Conservation (phyloP, 805 yeast species). For the Candida orba region DNA sequence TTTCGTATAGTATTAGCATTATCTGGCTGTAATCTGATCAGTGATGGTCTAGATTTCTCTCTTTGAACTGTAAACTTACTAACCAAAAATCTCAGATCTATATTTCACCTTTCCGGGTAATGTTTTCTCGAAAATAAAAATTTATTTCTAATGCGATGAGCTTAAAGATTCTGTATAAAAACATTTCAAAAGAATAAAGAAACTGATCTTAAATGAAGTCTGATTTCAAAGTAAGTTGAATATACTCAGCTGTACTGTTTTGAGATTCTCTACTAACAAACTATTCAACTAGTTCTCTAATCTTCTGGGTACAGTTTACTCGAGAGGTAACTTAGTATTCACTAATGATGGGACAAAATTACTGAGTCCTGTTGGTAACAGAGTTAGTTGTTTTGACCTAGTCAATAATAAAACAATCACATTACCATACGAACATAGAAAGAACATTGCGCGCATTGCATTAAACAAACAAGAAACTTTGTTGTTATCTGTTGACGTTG, state of each 20-base stretch:
- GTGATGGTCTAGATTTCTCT: too few relatives aligned
- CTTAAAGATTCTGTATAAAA: slow-evolving; percentile 1
- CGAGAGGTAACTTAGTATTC: slow-evolving; percentile 84
- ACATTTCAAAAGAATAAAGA: neutral
- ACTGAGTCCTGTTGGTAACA: slow-evolving; percentile 89
- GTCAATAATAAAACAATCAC: slow-evolving; percentile 81
- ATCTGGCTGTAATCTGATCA: too few relatives aligned
- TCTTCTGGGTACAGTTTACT: slow-evolving; percentile 87
- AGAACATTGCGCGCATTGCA: slow-evolving; percentile 72
- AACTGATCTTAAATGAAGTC: slow-evolving; percentile 52
- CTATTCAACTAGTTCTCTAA: slow-evolving; percentile 53
- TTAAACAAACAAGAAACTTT: slow-evolving; percentile 77
- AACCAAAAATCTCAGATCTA: too few relatives aligned
- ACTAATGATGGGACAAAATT: slow-evolving; percentile 80
- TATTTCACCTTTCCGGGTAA: slow-evolving; percentile 5
- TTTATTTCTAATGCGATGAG: slow-evolving; percentile 16
- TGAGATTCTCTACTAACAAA: neutral
- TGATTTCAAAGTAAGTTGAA: slow-evolving; percentile 43
- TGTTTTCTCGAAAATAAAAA: neutral
- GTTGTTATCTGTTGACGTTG: slow-evolving; percentile 76
- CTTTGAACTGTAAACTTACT: too few relatives aligned
- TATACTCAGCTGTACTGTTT: too few relatives aligned
- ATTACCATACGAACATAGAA: slow-evolving; percentile 87
- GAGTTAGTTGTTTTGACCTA: slow-evolving; percentile 84
- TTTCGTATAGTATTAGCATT: too few relatives aligned